Conservation (phyloP, 1,139 yeast genomes). For the Candida sp. region DNA sequence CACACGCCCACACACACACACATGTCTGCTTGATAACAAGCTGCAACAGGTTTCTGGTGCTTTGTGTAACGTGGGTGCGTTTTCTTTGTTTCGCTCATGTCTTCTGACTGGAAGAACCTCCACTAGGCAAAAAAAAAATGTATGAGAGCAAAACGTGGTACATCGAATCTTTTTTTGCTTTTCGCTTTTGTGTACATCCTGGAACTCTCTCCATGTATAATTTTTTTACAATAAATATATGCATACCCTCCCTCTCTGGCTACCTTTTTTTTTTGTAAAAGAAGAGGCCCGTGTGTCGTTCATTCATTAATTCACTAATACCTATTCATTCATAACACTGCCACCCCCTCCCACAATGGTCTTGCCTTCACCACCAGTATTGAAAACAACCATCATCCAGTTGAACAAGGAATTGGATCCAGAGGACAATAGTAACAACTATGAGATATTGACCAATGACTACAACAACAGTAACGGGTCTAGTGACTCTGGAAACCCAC, state of each 20-base stretch:
- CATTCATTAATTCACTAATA: not conserved
- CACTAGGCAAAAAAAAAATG: not conserved
- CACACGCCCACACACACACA: too few relatives aligned
- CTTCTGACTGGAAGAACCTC: too few relatives aligned
- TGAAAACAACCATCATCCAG: conserved; percentile 66
- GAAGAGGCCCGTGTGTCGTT: not conserved
- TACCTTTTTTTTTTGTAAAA: not conserved
- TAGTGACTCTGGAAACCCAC: not conserved
- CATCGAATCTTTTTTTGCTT: not conserved
- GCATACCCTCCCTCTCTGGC: not conserved
- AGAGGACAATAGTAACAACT: conserved; percentile 40
- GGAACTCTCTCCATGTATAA: not conserved
- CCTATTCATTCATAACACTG: too few relatives aligned
- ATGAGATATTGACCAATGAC: conserved; percentile 47
- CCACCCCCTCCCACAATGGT: conserved; percentile 4
- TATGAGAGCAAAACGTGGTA: conserved; percentile 2
- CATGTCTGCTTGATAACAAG: not conserved
- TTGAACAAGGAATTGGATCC: conserved; percentile 53
- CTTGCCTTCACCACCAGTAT: conserved; percentile 62
- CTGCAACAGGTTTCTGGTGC: not conserved
- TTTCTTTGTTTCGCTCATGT: not conserved
- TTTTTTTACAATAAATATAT: not conserved
- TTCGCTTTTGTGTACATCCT: conserved; percentile 1
- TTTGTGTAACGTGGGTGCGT: not conserved
- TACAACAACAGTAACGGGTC: conserved; percentile 16